These are phyloP conservation scores for Evernia prunastri DNA, from an alignment of 495 filamentous ascomycete genomes.

Conservation along the genomic window DNA sequence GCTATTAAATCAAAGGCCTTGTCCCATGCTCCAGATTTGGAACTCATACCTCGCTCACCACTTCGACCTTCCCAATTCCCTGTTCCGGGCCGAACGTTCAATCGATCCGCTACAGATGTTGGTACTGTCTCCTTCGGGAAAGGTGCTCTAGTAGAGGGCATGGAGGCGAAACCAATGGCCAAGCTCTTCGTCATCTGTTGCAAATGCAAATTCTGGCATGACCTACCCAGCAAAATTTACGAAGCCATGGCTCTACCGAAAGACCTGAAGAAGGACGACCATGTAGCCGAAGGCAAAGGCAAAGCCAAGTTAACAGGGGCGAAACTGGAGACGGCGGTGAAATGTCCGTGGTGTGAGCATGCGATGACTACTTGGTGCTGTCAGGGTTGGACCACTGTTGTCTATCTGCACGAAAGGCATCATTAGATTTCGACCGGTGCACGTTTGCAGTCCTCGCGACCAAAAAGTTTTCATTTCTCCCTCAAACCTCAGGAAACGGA, in stretches of 20 bases:
- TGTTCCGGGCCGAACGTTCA: constrained; percentile 9
- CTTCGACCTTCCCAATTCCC: constrained; percentile 22
- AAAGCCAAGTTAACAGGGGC: constrained; percentile 19
- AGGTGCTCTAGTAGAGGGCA: constrained; percentile 14
- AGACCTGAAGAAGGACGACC: constrained; percentile 32
- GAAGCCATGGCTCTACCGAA: constrained; percentile 65
- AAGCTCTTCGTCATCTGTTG: constrained; percentile 81
- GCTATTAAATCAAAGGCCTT: constrained; percentile 12
- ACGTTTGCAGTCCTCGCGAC: neutral
- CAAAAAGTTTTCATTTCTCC: too few relatives aligned
- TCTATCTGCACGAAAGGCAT: constrained; percentile 60
- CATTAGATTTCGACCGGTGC: constrained; percentile 35
- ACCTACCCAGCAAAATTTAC: constrained; percentile 69
- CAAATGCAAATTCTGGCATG: constrained; percentile 73
- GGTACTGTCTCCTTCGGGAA: constrained; percentile 13
- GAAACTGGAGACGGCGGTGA: constrained; percentile 45
- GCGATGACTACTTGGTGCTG: constrained; percentile 67
- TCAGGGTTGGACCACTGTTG: constrained; percentile 63
- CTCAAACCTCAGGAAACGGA: too few relatives aligned
- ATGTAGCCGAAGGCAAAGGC: neutral
- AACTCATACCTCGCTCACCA: constrained; percentile 21
- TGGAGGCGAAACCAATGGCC: constrained; percentile 47
- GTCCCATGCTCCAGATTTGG: constrained; percentile 19
- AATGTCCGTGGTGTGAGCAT: constrained; percentile 75
- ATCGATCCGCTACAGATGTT: constrained; percentile 18